Evolutionary conservation across 768 basidiomycete species (phyloP).

Genomic region (Tricholoma sp.): DNA sequence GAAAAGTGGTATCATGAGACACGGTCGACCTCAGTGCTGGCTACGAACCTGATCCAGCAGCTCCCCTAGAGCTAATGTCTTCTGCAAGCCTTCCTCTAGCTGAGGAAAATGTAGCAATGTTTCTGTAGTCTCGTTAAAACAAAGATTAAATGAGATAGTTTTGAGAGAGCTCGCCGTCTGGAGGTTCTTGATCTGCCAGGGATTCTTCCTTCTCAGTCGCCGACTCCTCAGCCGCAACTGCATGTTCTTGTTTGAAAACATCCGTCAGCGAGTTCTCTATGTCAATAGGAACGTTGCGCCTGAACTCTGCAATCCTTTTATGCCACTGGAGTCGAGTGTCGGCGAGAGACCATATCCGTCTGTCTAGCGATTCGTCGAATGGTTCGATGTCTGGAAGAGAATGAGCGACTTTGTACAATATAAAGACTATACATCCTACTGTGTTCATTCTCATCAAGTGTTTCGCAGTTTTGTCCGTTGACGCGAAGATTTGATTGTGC

Average conservation of each 20-base stretch:
- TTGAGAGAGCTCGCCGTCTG: constrained; percentile 7
- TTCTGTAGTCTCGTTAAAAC: constrained; percentile 4
- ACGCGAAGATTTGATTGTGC: constrained; percentile 71
- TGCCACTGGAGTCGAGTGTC: constrained; percentile 74
- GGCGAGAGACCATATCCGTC: constrained; percentile 76
- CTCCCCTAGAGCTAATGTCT: constrained; percentile 36
- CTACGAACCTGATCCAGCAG: constrained; percentile 48
- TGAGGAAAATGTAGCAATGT: constrained; percentile 10
- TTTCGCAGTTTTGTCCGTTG: constrained; percentile 74
- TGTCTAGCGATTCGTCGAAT: constrained; percentile 84
- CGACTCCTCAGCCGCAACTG: constrained; percentile 21
- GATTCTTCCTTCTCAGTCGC: constrained; percentile 5
- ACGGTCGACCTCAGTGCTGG: neutral
- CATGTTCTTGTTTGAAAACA: constrained; percentile 26
- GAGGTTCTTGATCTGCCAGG: constrained; percentile 15
- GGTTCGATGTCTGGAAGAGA: constrained; percentile 56
- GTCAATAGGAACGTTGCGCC: constrained; percentile 57
- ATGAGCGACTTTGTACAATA: neutral
- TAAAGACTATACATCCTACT: constrained; percentile 26
- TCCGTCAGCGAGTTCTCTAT: constrained; percentile 34
- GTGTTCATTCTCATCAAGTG: constrained; percentile 50
- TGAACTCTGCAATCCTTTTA: constrained; percentile 60
- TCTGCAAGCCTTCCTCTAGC: constrained; percentile 25
- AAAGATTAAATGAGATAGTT: neutral
- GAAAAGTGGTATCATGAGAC: neutral